A percentile compares a stretch with the other conserved stretches of the same genome.
Evolutionary conservation across 73 alveolate species (phyloP).

Genomic region (Durusdinium trenchii): DNA sequence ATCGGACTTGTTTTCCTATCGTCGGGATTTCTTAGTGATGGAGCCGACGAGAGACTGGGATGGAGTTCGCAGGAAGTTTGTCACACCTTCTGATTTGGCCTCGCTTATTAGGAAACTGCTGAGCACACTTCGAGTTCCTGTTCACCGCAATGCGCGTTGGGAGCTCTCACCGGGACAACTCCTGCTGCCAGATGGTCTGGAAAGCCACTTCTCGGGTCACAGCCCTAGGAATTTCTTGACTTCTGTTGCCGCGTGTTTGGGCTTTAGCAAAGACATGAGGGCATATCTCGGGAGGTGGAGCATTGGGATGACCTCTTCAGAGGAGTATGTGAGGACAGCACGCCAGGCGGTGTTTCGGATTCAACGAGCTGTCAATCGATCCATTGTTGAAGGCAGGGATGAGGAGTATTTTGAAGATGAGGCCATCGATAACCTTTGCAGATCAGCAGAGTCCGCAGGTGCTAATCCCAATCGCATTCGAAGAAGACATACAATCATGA

Average conservation of each 20-base stretch:
- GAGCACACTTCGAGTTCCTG: neutral
- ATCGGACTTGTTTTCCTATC: neutral
- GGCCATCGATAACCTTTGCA: no score
- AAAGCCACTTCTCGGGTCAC: neutral
- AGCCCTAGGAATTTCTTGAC: neutral
- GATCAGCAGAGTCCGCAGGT: no score
- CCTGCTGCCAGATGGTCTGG: neutral
- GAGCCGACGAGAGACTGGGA: neutral
- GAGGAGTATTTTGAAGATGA: no score
- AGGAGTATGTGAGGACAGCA: neutral
- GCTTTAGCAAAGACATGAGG: neutral
- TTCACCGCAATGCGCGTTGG: neutral
- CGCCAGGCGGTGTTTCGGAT: neutral
- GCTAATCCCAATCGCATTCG: no score
- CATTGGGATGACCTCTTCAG: neutral
- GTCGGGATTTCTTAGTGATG: neutral
- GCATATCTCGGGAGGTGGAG: neutral
- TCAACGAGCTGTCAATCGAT: no score
- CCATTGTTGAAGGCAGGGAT: no score
- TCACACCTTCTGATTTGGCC: neutral
- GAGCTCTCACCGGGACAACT: neutral
- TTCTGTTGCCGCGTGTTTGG: neutral
- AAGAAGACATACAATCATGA: no score
- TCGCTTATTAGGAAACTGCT: neutral
- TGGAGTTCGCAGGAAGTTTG: neutral